Evolutionary conservation across 352 stramenopile species (phyloP).

Genomic region (Phytophthora macrochlamydospora): DNA sequence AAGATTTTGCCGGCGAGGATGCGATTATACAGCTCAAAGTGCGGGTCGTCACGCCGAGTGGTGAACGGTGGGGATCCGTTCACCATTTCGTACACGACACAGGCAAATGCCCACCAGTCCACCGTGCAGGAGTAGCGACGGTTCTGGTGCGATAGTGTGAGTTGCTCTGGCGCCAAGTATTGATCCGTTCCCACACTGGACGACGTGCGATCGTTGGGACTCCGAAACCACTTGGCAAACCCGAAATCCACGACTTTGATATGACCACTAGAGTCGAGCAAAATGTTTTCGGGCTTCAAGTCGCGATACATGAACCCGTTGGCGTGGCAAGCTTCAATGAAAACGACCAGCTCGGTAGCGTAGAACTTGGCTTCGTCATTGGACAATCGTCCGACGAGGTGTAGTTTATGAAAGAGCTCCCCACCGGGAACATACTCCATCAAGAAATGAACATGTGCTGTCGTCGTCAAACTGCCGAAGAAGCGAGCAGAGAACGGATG

Average conservation of each 20-base stretch:
- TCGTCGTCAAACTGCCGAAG: slow-evolving; percentile 70
- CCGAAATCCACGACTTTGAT: slow-evolving; percentile 77
- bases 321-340: slow-evolving; percentile 55
- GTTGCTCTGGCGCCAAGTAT: slow-evolving; percentile 78
- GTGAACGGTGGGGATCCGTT: slow-evolving; percentile 78
- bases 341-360: slow-evolving; percentile 64
- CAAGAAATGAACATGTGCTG: slow-evolving; percentile 67
- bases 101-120: slow-evolving; percentile 88
- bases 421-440: slow-evolving; percentile 73
- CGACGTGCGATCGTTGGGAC: slow-evolving; percentile 43
- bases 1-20: slow-evolving; percentile 75
- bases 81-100: slow-evolving; percentile 84
- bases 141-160: slow-evolving; percentile 56
- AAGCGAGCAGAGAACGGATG: slow-evolving; percentile 60
- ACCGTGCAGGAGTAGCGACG: slow-evolving; percentile 77
- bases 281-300: slow-evolving; percentile 92
- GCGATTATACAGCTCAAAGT: slow-evolving; percentile 86
- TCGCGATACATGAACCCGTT: slow-evolving; percentile 85
- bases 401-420: slow-evolving; percentile 66
- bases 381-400: slow-evolving; percentile 54
- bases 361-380: slow-evolving; percentile 85
- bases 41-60: slow-evolving; percentile 77
- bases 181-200: slow-evolving; percentile 71
- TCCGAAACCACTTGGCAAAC: slow-evolving; percentile 53
- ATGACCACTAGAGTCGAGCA: slow-evolving; percentile 76